Evolutionary conservation across 1,284 basidiomycete species (phyloP), one percentile per base, ranked within the genome.

Genomic region (Neotropicomus parvogracilis): DNA sequence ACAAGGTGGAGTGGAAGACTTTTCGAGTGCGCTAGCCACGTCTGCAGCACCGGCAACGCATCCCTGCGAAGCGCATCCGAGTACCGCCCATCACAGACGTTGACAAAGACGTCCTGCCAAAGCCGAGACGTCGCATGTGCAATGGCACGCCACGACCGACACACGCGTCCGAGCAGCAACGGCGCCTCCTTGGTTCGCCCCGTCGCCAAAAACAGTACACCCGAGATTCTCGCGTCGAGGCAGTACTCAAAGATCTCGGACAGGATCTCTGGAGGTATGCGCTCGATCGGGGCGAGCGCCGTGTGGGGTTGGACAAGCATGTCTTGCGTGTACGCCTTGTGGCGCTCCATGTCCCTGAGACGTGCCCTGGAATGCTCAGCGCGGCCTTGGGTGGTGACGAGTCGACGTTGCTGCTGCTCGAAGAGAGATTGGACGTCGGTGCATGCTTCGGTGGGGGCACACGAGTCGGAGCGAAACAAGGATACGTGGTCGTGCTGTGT

Each of bases 231-330:
- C 2, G 6, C n/a, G 11, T 55, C 48, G 26, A 62, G 45, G 39
- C 58, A 60, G 12, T 36, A 44, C 43, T 59, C 58, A n/a, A 63
- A 64, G 17, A 63, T 56, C 31, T 59, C 52, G n/a, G 60, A 58
- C 13, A 63, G 36, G 16, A 65, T 43, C 33, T 63, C 60, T 4
- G 62, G 58, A 1, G 62, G 63, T 26, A 63, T 28, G 26, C 60
- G 59, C 33, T 53, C 56, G 49, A 65, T 59, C 14, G 60, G 62
- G 11, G 62, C 43, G 8, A 59, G 45, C 6, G 45, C 48, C 4
- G 44, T 34, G 6, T 50, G 36, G 13, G 60, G 61, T n/a, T 52
- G 47, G 38, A 31, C 24, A 2, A 63, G 55, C n/a, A 33, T 10
- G 4, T 50, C 42, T 20, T 48, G 49, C 1, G 49, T 47, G n/a